Base-by-base conservation (phyloP, 2,329 filamentous ascomycete genomes). In the Paecilomyces niveus region DNA sequence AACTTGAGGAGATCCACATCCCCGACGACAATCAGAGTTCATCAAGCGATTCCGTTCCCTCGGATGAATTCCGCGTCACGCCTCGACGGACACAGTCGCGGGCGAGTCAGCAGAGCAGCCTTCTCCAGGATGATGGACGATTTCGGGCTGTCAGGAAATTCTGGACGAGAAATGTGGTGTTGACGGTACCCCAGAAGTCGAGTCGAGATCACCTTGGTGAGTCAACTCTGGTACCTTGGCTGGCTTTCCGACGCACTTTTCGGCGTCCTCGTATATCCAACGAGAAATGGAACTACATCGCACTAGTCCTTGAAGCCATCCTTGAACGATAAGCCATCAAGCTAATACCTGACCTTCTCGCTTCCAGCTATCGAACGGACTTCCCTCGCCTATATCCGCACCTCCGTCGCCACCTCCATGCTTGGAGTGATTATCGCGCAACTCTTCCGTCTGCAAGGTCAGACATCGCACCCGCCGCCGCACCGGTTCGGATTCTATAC, bases 381-480 rank as follows among this genome's bases (percentile, higher is more conserved):
- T 18, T 92, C 87, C 68, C 82, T 92, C 18, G 86, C 82, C 31
- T 91, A 90, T 70, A 79, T 90, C 31, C 83, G 88, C 21, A 91
- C 88, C 1, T 89, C 86, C 0, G 73, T 89, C 39, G 80, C 83
- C n/a, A 77, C 90, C 45, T 85, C 87, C 13, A 86, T 89, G 74
- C 75, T 85, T 21, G 87, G 87, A 18, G 83, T 88, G 2, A 65
- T 84, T 2, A 80, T 88, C 29, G 84, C 87, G 0, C 88, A 91
- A 67, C 80, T 91, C 7, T 89, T 89, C 65, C 79, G 81, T 21
- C 76, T 87, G 3, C 81, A 87, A 65, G 60, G 59, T 29, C 54
- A 59, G 1, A 54, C 45, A 3, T 26, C 54, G 10, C 78, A 84
- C 31, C 68, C 77, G 26, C 75, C 73, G 1, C 58, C 63, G 4